A percentile compares a stretch with the other conserved stretches of the same genome.
phyloP scores from a whole-genome alignment of 805 yeast species.

The Metschnikowia reukaufii region DNA sequence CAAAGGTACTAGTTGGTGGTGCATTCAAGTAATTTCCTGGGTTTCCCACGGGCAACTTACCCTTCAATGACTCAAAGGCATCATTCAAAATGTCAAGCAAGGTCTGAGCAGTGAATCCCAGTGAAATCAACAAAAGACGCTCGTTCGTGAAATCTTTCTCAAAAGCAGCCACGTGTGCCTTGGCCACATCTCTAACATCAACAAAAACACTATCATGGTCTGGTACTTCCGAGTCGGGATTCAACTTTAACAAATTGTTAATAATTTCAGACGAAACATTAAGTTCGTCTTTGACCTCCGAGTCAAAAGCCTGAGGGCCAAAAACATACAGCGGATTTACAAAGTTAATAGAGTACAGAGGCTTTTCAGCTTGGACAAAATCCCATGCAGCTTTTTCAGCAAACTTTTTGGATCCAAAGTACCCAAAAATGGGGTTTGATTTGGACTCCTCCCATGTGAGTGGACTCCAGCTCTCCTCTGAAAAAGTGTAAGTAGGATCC shows the following conservation, averaged over 20 bases:
- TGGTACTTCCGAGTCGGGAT: constrained; percentile 22
- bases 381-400: constrained; percentile 51
- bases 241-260: constrained; percentile 37
- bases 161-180: constrained; percentile 11
- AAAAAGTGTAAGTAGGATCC: constrained; percentile 10
- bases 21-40: constrained; percentile 25
- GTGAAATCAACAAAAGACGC: constrained; percentile 25
- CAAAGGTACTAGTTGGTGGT: constrained; percentile 18
- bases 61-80: constrained; percentile 45
- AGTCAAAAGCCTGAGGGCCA: constrained; percentile 27
- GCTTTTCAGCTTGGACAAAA: constrained; percentile 26
- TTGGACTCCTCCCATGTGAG: constrained; percentile 26
- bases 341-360: constrained; percentile 36
- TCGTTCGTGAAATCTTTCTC: constrained; percentile 18
- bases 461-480: constrained; percentile 20
- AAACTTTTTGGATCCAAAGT: constrained; percentile 50
- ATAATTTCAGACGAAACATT: constrained; percentile 40
- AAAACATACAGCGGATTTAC: constrained; percentile 22
- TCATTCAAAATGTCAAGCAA: constrained; percentile 37
- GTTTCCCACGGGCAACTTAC: constrained; percentile 43
- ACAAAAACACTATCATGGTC: constrained; percentile 26
- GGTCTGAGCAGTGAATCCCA: constrained; percentile 31
- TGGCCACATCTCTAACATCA: constrained; percentile 44
- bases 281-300: constrained; percentile 30
- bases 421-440: constrained; percentile 41